Evolutionary conservation across 495 filamentous ascomycete genomes (phyloP).

Genomic region (Neurospora intermedia): DNA sequence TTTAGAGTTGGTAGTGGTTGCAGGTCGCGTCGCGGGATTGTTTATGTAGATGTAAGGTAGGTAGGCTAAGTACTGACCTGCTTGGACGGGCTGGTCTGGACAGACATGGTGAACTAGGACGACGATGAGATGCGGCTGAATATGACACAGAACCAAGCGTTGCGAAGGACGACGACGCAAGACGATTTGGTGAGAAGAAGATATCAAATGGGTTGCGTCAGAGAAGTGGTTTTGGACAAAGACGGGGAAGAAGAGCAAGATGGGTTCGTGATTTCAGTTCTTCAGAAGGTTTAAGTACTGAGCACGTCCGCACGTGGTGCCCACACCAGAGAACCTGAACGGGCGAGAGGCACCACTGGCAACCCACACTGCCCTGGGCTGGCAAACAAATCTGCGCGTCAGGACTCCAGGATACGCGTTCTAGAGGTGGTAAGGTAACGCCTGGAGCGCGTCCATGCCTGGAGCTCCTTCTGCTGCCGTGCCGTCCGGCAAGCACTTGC

Average conservation of each 20-base stretch:
- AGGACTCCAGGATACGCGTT: slow-evolving; percentile 12
- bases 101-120: slow-evolving; percentile 44
- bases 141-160: slow-evolving; percentile 3
- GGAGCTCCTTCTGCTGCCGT: neutral
- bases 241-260: slow-evolving; percentile 1
- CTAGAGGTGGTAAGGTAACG: neutral
- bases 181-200: neutral
- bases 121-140: neutral
- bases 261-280: slow-evolving; percentile 8
- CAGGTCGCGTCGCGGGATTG: slow-evolving; percentile 1
- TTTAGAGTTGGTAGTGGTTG: neutral
- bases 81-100: slow-evolving; percentile 75
- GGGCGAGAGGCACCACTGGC: neutral
- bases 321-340: slow-evolving; percentile 3
- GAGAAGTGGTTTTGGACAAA: slow-evolving; percentile 7
- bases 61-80: slow-evolving; percentile 44
- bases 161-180: neutral
- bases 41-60: neutral
- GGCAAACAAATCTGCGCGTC: slow-evolving; percentile 5
- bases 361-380: neutral
- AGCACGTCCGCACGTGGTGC: slow-evolving; percentile 14
- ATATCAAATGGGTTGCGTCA: neutral
- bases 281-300: slow-evolving; percentile 18
- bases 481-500: neutral
- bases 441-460: neutral